Base-by-base conservation (phyloP, 2,329 filamentous ascomycete species). In the Bipolaris victoriae region DNA sequence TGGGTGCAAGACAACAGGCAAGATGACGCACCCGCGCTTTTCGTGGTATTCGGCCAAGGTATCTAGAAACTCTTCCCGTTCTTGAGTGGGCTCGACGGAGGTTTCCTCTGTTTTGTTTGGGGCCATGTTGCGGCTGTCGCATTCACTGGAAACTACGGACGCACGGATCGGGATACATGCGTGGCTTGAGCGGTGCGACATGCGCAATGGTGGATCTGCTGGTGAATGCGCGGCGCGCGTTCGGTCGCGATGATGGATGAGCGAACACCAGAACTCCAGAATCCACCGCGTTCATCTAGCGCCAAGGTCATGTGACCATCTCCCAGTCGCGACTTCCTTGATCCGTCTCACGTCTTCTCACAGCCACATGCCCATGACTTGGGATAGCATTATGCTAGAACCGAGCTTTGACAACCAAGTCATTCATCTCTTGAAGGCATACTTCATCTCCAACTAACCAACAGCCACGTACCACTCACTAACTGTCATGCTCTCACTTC, bases 51-150 rank as follows among this genome's bases (percentile, higher is more conserved):
- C 86, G 49, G 82, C 84, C 55, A 96, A 80, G 69, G 88, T 87
- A 65, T 84, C 81, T 71, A 96, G 90, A 75, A 96, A 96, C 41
- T 90, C 87, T 54, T 89, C 85, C 77, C 92, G 92, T 78, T 95
- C 91, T 49, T 84, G 66, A 9, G 78, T 79, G 66, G 71, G 77
- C 62, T 83, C 81, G 65, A 82, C 77, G 55, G 78, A 80, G 58
- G 77, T 70, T 56, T 81, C 81, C 61, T 76, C 67, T 47, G 69
- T 76, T 59, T 66, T 71, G 66, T 66, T 74, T 52, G 80, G 80
- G 64, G 79, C 80, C 78, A 82, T 82, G 60, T 63, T 75, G 67
- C 69, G 63, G 70, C 63, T 74, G 63, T 76, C 79, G 78, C 69
- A 59, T 62, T 54, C 58, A 67, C 66, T 61, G 52, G 46, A 52